These are phyloP conservation scores for Psilocybe tampanensis DNA, from an alignment of 768 basidiomycete genomes.

Conservation along the genomic window DNA sequence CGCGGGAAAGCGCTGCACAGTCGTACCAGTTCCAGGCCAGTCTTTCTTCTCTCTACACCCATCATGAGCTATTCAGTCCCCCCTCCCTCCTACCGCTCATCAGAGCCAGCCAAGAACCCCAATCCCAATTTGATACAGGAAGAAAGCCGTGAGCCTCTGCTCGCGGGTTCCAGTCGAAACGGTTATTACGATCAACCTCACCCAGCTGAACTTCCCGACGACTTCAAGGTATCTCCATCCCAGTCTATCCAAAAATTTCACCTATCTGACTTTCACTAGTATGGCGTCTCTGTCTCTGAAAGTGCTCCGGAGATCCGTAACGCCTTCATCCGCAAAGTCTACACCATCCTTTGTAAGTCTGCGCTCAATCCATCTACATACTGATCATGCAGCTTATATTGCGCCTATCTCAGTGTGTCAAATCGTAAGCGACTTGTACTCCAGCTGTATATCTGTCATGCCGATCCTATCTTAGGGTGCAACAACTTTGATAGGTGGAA, in stretches of 20 bases:
- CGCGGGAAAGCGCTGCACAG: not conserved
- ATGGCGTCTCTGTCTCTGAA: conserved; percentile 80
- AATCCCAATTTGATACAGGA: conserved; percentile 32
- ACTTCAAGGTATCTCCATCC: conserved; percentile 74
- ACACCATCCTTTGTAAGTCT: conserved; percentile 81
- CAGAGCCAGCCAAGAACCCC: conserved; percentile 33
- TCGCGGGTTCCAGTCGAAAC: conserved; percentile 49
- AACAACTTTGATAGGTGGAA: conserved; percentile 78
- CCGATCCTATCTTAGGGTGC: conserved; percentile 47
- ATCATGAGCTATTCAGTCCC: conserved; percentile 66
- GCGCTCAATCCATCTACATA: not conserved
- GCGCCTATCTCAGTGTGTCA: conserved; percentile 55
- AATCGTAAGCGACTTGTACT: conserved; percentile 50
- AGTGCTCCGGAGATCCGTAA: conserved; percentile 77
- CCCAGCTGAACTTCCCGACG: conserved; percentile 81
- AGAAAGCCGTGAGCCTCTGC: conserved; percentile 54
- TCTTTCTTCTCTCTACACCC: conserved; percentile 21
- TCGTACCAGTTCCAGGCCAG: not conserved
- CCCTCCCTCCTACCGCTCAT: conserved; percentile 63
- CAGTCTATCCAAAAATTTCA: not conserved
- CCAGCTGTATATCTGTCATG: not conserved
- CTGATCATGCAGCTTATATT: not conserved
- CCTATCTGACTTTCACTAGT: conserved; percentile 41
- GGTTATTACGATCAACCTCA: conserved; percentile 75
- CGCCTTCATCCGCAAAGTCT: conserved; percentile 91